phyloP scores from a whole-genome alignment of 1,139 yeast genomes.

The Yamadazyma dushanensis region DNA sequence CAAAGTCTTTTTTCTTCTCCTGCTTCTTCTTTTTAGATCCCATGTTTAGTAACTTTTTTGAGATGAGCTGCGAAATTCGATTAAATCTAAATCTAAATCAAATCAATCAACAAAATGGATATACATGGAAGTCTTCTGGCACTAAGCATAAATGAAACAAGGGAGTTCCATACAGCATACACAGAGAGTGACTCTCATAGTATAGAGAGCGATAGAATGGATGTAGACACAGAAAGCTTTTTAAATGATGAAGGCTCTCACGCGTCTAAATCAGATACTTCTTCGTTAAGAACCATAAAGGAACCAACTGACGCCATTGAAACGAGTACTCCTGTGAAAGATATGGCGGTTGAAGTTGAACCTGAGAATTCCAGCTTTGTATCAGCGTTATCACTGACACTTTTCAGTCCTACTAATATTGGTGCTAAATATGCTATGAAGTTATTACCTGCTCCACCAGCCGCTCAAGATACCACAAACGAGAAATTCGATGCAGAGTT shows the following conservation, averaged over 20 bases:
- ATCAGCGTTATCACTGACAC: constrained; percentile 19
- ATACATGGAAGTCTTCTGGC: constrained; percentile 15
- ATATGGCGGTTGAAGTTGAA: constrained; percentile 11
- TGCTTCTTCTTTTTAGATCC: constrained; percentile 60
- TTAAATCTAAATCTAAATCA: neutral
- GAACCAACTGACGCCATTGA: constrained; percentile 8
- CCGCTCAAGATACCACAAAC: constrained; percentile 3
- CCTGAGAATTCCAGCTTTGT: constrained; percentile 18
- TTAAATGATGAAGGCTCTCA: neutral
- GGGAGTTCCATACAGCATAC: constrained; percentile 13
- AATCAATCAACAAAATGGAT: constrained; percentile 11
- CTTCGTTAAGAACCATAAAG: constrained; percentile 11
- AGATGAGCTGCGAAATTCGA: constrained; percentile 9
- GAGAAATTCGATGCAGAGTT: constrained; percentile 23
- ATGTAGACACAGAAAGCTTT: constrained; percentile 1
- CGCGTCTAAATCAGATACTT: constrained; percentile 3
- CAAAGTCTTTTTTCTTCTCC: constrained; percentile 73
- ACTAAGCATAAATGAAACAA: constrained; percentile 10
- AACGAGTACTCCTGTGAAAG: constrained; percentile 13
- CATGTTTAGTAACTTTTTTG: constrained; percentile 28
- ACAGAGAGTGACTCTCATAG: constrained; percentile 11
- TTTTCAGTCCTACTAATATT: constrained; percentile 36
- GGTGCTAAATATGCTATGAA: constrained; percentile 42
- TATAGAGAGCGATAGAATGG: constrained; percentile 2
- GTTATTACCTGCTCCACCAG: constrained; percentile 28